Evolutionary conservation across 2,329 filamentous ascomycete genomes (phyloP), one percentile per base, ranked within the genome.

Genomic region (Penicillium capsulatum): DNA sequence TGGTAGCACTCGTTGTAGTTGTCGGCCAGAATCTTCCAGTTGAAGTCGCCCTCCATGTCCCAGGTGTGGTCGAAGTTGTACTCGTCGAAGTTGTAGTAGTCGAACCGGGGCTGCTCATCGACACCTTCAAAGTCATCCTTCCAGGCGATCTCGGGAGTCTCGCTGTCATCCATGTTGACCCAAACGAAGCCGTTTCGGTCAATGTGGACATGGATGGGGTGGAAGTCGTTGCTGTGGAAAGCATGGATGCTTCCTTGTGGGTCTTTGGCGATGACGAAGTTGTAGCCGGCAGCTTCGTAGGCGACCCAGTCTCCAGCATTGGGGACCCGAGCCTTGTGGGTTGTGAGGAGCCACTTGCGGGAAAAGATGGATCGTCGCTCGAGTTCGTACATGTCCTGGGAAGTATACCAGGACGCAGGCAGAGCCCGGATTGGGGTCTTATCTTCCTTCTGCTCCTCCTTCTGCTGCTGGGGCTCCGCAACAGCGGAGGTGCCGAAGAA

Each of bases 21-120:
- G 53, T 82, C 80, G 13, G 73, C 72, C 16, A 79, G 57, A 13
- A 75, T 74, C 65, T 80, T 80, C 77, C 77, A 80, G 64, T 80
- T 80, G 57, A 74, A 77, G 15, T 73, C 69, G 1, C 73, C 73
- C 38, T 76, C 71, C 71, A 78, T 74, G 45, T 77, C 70, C 74
- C 75, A 80, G 17, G 64, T 62, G 58, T 80, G 76, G 46, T 80
- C 77, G 47, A 79, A 81, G 19, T 62, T 55, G 54, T 79, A 83
- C 28, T 79, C 66, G 0, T 72, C 68, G 46, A 74, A 75, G 55
- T 74, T 65, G 61, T 73, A 77, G 42, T 67, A 49, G 16, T 65
- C 53, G 53, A 74, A 72, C 22, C 74, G 63, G 20, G 65, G 57
- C 44, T 76, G 73, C 36, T 63, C 55, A 32, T 77, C 75, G 8